Conservation (phyloP, 768 basidiomycete species). For the Amanita subjunquillea region DNA sequence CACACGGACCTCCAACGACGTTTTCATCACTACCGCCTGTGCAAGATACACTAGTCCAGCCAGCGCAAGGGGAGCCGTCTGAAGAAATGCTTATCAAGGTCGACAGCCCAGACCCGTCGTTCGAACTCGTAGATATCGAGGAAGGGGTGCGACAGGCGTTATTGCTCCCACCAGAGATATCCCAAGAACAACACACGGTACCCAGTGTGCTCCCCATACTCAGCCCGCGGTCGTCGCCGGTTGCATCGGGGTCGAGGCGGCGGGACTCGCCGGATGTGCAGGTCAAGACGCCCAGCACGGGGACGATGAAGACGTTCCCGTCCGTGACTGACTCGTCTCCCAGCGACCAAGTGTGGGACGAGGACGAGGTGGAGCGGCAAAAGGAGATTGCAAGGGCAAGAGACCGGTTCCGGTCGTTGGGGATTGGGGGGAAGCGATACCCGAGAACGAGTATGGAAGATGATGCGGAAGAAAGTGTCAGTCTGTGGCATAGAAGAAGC, state of each 20-base stretch:
- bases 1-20: slow-evolving; percentile 21
- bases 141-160: slow-evolving; percentile 17
- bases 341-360: slow-evolving; percentile 29
- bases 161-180: slow-evolving; percentile 20
- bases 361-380: slow-evolving; percentile 15
- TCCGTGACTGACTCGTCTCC: slow-evolving; percentile 39
- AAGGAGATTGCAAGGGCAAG: slow-evolving; percentile 16
- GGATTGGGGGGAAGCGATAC: slow-evolving; percentile 28
- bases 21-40: slow-evolving; percentile 10
- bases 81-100: slow-evolving; percentile 20
- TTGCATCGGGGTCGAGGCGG: slow-evolving; percentile 10
- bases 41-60: background rate
- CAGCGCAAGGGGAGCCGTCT: background rate
- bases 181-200: slow-evolving; percentile 22
- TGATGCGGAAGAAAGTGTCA: slow-evolving; percentile 52
- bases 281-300: slow-evolving; percentile 13
- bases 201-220: slow-evolving; percentile 27
- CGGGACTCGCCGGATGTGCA: slow-evolving; percentile 30
- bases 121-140: background rate
- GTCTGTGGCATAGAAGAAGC: slow-evolving; percentile 32
- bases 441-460: slow-evolving; percentile 38
- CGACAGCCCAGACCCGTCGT: slow-evolving; percentile 10
- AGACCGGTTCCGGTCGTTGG: slow-evolving; percentile 21
- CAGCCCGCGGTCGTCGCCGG: slow-evolving; percentile 19
- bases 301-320: slow-evolving; percentile 30